Base-by-base conservation (phyloP, 768 basidiomycete species). In the Boletus edulis region DNA sequence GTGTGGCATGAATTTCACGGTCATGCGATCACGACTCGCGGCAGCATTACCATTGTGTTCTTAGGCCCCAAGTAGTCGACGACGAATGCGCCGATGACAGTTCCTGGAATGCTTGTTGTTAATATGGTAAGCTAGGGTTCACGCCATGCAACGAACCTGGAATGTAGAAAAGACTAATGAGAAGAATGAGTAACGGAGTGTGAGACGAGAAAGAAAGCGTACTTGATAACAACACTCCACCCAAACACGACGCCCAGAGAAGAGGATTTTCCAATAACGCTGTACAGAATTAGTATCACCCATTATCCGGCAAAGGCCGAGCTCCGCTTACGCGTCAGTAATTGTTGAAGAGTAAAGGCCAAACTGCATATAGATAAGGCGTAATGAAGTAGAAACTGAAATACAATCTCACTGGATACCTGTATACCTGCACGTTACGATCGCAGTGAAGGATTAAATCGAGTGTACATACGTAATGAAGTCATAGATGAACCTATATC, bases 161-260 rank as follows among this genome's bases (percentile, higher is more conserved):
- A n/a, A 88, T 78, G 63, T 88, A 86, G 69, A 85, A 85, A 64
- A 80, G 69, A 67, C 82, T 83, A 22, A 24, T 15, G 45, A 52
- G 49, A 46, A 3, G 18, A 11, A 3, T 67, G 47, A 64, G 54
- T 15, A 39, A 44, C 6, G 14, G 18, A 7, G 11, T 18, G 22
- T 27, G 43, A 32, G 47, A 49, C 17, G 9, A 43, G 29, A 55
- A 48, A 34, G 38, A 18, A 34, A 13, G 60, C 81, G 42, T 68
- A 90, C 90, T 90, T 89, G 75, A 93, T 87, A 29, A 94, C 83
- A 41, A 89, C 85, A 59, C 80, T 82, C 94, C 92, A 94, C 17
- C 92, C 92, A 57, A 94, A 85, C 13, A 88, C 77, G 42, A 86
- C 77, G 7, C 73, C 66, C 20, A 94, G 74, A 9, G 83, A 76